Evolutionary conservation across 148 eudicot genomes (phyloP).

Genomic region (Persicaria maculosa): DNA sequence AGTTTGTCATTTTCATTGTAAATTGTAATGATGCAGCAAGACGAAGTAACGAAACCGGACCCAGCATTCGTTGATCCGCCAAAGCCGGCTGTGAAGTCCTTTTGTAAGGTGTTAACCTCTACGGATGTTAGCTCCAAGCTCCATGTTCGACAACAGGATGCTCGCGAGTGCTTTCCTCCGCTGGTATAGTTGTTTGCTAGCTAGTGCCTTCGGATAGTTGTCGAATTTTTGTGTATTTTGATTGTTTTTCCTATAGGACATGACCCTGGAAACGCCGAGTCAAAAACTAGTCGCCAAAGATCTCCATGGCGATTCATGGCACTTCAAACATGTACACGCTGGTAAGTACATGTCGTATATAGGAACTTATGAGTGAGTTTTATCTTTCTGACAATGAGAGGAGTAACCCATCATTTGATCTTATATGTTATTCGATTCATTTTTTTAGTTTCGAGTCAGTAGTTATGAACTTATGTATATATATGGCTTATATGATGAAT

Average conservation of each 20-base stretch:
- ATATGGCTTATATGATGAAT: background rate
- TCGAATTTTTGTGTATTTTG: background rate
- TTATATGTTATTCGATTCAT: background rate
- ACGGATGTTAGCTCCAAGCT: conserved; percentile 90
- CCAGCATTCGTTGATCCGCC: conserved; percentile 28
- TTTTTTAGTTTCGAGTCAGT: no score
- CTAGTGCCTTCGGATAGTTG: background rate
- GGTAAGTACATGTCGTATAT: conserved; percentile 31
- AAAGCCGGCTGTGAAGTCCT: conserved; percentile 54
- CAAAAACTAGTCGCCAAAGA: conserved; percentile 84
- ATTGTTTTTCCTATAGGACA: conserved; percentile 41
- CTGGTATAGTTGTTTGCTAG: conserved; percentile 36
- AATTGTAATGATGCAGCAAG: conserved; percentile 43
- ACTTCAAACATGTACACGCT: conserved; percentile 84
- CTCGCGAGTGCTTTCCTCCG: conserved; percentile 92
- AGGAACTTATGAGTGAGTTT: background rate
- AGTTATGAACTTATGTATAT: no score
- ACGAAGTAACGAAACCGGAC: conserved; percentile 43
- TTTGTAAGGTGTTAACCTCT: conserved; percentile 83
- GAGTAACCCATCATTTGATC: background rate
- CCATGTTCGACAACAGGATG: conserved; percentile 79
- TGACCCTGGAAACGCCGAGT: conserved; percentile 85
- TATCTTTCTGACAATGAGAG: no score
- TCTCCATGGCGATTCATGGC: conserved; percentile 74
- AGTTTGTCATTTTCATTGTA: background rate